Evolutionary conservation across 2,329 filamentous ascomycete genomes (phyloP).

Genomic region (Hymenoscyphus fructigenus): DNA sequence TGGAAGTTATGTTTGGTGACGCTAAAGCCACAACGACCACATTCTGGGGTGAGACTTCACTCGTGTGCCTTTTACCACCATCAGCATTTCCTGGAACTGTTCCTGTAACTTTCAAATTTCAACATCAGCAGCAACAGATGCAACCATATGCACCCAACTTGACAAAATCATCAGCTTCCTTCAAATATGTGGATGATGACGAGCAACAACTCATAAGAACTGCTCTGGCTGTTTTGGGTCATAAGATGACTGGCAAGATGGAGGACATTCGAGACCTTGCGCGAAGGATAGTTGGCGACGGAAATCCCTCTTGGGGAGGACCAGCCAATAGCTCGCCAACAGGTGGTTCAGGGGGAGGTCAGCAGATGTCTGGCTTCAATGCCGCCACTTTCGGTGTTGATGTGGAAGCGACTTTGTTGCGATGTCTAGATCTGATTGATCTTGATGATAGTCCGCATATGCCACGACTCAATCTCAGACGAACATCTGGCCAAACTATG

Average conservation of each 20-base stretch:
- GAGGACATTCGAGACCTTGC: conserved; percentile 63
- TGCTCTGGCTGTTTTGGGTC: conserved; percentile 62
- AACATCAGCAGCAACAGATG: conserved; percentile 45
- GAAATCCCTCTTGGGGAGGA: conserved; percentile 49
- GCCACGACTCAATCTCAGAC: conserved; percentile 64
- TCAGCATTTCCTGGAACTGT: conserved; percentile 57
- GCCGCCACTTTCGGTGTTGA: conserved; percentile 37
- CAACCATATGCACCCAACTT: conserved; percentile 43
- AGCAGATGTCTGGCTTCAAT: conserved; percentile 44
- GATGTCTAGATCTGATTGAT: conserved; percentile 75
- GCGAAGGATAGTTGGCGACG: conserved; percentile 55
- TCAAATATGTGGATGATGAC: conserved; percentile 74
- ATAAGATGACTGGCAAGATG: conserved; percentile 63
- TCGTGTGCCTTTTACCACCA: conserved; percentile 63
- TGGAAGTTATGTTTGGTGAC: conserved; percentile 85
- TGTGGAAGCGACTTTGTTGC: conserved; percentile 53
- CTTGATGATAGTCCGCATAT: conserved; percentile 70
- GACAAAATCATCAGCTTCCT: conserved; percentile 52
- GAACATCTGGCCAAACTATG: conserved; percentile 73
- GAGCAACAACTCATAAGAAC: conserved; percentile 68
- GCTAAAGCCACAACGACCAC: conserved; percentile 61
- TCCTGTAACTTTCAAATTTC: conserved; percentile 58
- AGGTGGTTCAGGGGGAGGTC: conserved; percentile 44
- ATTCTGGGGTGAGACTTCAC: conserved; percentile 61
- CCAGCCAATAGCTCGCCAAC: conserved; percentile 43